Conservation (phyloP, 2,329 filamentous ascomycete genomes). For the Cadophora luteo-olivacea region DNA sequence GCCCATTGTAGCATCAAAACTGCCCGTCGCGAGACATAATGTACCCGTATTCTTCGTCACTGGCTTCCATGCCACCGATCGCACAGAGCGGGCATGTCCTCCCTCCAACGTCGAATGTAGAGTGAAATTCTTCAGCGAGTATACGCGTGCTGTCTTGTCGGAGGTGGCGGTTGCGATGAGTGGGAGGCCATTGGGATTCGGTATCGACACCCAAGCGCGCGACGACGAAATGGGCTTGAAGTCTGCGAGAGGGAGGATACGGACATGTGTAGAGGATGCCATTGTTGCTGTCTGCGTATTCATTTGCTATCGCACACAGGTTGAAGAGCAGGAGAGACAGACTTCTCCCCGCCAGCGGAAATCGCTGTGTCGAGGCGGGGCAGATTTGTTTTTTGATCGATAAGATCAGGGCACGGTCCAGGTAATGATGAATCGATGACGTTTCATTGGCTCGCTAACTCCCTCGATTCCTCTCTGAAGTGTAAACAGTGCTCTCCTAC, state of each 20-base stretch:
- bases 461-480: neutral
- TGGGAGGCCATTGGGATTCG: constrained; percentile 81
- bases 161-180: constrained; percentile 88
- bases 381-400: constrained; percentile 14
- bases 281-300: constrained; percentile 6
- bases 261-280: constrained; percentile 7
- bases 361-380: neutral
- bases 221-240: constrained; percentile 60
- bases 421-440: constrained; percentile 1
- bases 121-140: constrained; percentile 82
- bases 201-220: constrained; percentile 84
- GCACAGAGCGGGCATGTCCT: constrained; percentile 90
- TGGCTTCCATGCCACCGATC: constrained; percentile 88
- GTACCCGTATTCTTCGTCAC: constrained; percentile 61
- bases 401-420: constrained; percentile 12
- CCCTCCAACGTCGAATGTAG: constrained; percentile 81
- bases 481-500: neutral
- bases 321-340: neutral
- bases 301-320: neutral
- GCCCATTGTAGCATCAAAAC: constrained; percentile 91
- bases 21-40: constrained; percentile 86
- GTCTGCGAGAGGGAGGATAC: constrained; percentile 38
- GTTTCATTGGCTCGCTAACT: constrained; percentile 1
- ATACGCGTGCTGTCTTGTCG: constrained; percentile 86
- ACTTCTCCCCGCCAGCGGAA: neutral